Base-by-base conservation (phyloP, 164 flowering plant genomes). In the Akebia trifoliata region DNA sequence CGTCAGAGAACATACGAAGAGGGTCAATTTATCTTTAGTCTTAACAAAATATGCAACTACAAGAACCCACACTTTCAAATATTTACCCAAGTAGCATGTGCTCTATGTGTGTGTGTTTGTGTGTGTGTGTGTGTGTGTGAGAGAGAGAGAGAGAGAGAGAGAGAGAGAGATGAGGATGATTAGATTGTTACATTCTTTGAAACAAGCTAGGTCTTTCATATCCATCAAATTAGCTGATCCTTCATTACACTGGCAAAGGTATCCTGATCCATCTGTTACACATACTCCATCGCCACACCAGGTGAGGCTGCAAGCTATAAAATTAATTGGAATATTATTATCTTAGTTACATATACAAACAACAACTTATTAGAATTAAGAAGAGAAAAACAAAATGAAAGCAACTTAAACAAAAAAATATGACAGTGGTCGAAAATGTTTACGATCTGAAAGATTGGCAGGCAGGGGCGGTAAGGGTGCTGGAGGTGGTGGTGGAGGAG, bases 231-330 rank as follows among this genome's bases (percentile, higher is more conserved):
- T 78, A 0, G 46, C 53, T 0, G 76, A 57, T 20, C 80, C 78
- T n/a, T 66, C 60, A 38, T 61, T 18, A 71, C 82, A 75, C 21
- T 62, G 48, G 67, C 82, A 78, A 29, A 32, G 30, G 39, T 60
- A 20, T 6, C 54, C 57, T 2, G 50, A 32, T 50, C 69, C 82
- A 20, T 50, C 63, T 2, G 36, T 34, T 4, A 53, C 56, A 29
- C 82, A 78, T 1, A 21, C 58, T 36, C 80, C 82, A 2, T 78
- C 67, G 0, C 74, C 78, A 21, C 80, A 78, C 71, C 70, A 78
- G n/a, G 56, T 54, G 2, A 56, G 24, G 0, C 4, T 10, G 57
- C 79, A 78, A 42, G 66, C 79, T 75, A 73, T 17, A 30, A 45
- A 32, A 43, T 12, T 8, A n/a, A 50, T 25, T 12, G 6, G n/a